These are phyloP conservation scores for Iberis pinnata DNA, from an alignment of 345 rosid species.

Conservation along the genomic window DNA sequence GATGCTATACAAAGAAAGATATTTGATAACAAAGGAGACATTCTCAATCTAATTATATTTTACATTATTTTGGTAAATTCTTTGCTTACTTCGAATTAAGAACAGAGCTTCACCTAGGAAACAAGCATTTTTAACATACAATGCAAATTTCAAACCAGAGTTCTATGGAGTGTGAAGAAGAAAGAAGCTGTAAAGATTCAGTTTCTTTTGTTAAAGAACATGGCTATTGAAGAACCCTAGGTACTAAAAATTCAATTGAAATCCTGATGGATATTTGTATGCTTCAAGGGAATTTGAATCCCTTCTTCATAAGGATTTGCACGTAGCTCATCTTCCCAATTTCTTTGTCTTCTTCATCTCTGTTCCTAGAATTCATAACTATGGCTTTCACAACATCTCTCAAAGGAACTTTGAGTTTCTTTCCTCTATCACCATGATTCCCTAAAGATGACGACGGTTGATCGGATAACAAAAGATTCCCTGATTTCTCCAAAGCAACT, in stretches of 20 bases:
- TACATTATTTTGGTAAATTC: background rate
- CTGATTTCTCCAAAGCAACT: conserved; percentile 3
- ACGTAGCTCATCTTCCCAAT: conserved; percentile 16
- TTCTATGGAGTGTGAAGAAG: background rate
- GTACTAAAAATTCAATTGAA: background rate
- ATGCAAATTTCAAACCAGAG: background rate
- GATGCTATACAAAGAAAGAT: conserved; percentile 2
- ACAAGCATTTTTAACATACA: background rate
- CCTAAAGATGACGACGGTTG: background rate
- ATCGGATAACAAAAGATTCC: too few relatives aligned
- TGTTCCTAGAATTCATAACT: conserved; percentile 19
- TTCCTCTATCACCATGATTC: background rate
- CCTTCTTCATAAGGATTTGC: conserved; percentile 10
- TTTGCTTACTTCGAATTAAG: background rate
- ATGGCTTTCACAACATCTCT: conserved; percentile 31
- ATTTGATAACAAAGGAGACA: conserved; percentile 5
- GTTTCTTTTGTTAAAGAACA: background rate
- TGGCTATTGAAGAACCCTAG: background rate
- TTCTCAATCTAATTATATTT: background rate
- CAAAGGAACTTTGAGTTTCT: conserved; percentile 23
- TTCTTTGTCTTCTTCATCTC: conserved; percentile 10
- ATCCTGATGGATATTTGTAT: background rate
- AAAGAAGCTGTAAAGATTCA: background rate
- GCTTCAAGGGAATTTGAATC: conserved; percentile 18
- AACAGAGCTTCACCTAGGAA: background rate